Percentiles rank a stretch among this genome's conserved stretches.
Conservation (phyloP, 1,284 basidiomycete species). For the Puccinia horiana region DNA sequence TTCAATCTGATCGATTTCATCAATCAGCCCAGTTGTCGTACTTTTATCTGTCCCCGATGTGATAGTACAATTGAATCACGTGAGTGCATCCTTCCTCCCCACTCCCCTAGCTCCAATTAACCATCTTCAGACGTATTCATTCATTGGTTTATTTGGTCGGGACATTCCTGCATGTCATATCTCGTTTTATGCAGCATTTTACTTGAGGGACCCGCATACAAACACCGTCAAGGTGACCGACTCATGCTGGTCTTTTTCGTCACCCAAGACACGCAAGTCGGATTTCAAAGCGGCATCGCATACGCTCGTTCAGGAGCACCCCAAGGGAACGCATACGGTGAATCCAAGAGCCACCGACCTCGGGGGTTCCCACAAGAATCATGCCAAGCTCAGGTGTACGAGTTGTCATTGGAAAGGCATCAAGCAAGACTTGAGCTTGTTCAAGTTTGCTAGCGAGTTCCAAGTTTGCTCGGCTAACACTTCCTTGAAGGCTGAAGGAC, state of each 20-base stretch:
- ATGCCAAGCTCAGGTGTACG: neutral
- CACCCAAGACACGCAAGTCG: neutral
- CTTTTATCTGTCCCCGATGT: slow-evolving; percentile 23
- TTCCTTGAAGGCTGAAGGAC: neutral
- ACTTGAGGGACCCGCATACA: neutral
- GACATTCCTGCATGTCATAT: neutral
- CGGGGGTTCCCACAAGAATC: neutral
- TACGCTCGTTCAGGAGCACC: neutral
- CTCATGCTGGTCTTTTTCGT: slow-evolving; percentile 5
- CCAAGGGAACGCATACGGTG: neutral
- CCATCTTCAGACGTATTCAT: neutral
- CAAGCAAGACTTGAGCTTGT: slow-evolving; percentile 20
- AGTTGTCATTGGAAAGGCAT: slow-evolving; percentile 16
- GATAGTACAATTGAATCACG: slow-evolving; percentile 13
- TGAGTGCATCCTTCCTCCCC: neutral
- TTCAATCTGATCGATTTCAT: slow-evolving; percentile 4
- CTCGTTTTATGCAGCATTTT: neutral
- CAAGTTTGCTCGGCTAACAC: neutral
- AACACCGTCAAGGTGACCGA: neutral
- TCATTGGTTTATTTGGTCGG: neutral
- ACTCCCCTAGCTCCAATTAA: neutral
- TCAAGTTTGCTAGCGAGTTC: neutral
- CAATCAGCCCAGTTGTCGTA: neutral
- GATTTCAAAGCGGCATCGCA: neutral
- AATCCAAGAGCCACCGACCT: neutral